Conservation (phyloP, 2,329 filamentous ascomycete species). For the Penicillium sp. region DNA sequence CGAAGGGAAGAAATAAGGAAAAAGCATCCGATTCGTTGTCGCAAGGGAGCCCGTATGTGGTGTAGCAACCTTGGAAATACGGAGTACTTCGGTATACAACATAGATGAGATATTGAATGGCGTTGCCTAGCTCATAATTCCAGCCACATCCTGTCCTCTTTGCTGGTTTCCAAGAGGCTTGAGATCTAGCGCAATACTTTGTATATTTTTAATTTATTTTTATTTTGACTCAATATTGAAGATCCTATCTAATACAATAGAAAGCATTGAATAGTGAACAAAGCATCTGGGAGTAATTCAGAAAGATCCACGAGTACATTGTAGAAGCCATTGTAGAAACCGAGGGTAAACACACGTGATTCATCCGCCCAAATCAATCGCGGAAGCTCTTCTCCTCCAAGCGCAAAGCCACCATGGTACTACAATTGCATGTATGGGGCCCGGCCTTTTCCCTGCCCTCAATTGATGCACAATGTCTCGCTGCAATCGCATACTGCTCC, state of each 20-base stretch:
- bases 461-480: slow-evolving; percentile 86
- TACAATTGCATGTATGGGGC: slow-evolving; percentile 86
- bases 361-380: slow-evolving; percentile 17
- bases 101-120: background rate
- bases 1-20: background rate
- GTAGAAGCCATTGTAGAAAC: background rate
- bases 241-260: too few relatives aligned
- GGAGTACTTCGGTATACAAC: background rate
- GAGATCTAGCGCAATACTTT: background rate
- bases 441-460: slow-evolving; percentile 85
- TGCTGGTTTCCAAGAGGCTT: background rate
- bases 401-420: slow-evolving; percentile 47
- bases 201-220: background rate
- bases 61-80: too few relatives aligned
- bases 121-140: background rate
- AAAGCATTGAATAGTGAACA: too few relatives aligned
- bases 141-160: background rate
- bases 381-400: slow-evolving; percentile 13
- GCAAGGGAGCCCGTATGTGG: too few relatives aligned
- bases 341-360: slow-evolving; percentile 25
- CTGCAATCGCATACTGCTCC: slow-evolving; percentile 73
- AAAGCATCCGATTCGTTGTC: background rate
- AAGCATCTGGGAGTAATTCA: too few relatives aligned
- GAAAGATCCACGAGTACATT: background rate
- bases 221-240: background rate